phyloP scores from a whole-genome alignment of 768 basidiomycete genomes.

The Tremella fuciformis region DNA sequence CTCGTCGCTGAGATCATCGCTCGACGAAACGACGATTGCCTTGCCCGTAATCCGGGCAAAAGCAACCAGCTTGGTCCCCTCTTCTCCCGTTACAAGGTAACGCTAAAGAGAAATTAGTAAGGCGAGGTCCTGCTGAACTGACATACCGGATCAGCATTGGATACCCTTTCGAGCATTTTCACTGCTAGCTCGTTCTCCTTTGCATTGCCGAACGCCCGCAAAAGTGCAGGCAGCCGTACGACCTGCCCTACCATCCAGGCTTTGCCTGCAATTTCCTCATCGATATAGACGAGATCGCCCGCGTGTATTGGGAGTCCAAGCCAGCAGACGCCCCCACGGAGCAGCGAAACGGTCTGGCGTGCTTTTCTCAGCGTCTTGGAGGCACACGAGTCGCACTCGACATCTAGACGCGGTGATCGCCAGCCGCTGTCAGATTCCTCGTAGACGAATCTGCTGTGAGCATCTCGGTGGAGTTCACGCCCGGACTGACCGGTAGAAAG shows the following conservation, averaged over 20 bases:
- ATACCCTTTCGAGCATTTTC: not conserved
- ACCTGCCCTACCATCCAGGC: conserved; percentile 20
- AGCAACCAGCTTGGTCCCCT: not conserved
- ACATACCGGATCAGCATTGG: not conserved
- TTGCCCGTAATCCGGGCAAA: not conserved
- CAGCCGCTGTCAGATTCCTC: conserved; percentile 1
- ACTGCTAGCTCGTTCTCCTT: not conserved
- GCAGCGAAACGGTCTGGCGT: not conserved
- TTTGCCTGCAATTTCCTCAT: conserved; percentile 8
- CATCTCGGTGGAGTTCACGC: conserved; percentile 11
- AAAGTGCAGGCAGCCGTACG: not conserved
- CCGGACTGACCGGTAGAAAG: not conserved
- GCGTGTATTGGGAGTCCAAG: conserved; percentile 7
- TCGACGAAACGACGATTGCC: not conserved
- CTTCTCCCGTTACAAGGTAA: not conserved
- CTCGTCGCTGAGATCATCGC: not conserved
- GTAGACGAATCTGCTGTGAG: not conserved
- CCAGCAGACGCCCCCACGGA: not conserved
- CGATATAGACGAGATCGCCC: conserved; percentile 19
- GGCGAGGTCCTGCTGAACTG: too few species aligned
- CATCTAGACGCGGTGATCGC: not conserved
- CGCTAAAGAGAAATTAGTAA: too few species aligned
- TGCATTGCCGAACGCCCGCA: not conserved
- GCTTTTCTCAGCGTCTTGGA: not conserved
- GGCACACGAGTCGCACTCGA: conserved; percentile 1